These are phyloP conservation scores for Psilocybe cyanescens DNA, from an alignment of 768 basidiomycete species.

Conservation along the genomic window DNA sequence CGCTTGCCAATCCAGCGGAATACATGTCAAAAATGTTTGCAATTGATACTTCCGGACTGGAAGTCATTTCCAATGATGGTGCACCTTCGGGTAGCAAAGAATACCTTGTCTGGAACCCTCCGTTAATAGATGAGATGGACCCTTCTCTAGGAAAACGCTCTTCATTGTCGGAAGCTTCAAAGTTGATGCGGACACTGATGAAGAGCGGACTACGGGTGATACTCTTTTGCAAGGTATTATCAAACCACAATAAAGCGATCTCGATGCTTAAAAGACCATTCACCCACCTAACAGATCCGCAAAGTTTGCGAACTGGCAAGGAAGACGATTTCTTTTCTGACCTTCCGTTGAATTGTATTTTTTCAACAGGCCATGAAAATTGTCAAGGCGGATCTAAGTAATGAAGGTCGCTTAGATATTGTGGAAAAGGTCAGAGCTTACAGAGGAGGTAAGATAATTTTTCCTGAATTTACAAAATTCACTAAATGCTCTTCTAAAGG, in stretches of 20 bases:
- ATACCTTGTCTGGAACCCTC: slow-evolving; percentile 78
- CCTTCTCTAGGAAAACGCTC: slow-evolving; percentile 58
- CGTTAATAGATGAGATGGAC: slow-evolving; percentile 56
- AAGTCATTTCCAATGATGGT: slow-evolving; percentile 77
- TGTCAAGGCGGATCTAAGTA: slow-evolving; percentile 68
- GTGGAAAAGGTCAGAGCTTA: slow-evolving; percentile 79
- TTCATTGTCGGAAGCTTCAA: slow-evolving; percentile 69
- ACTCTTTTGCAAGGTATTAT: slow-evolving; percentile 80
- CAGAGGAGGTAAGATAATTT: slow-evolving; percentile 64
- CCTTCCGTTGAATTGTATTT: not conserved
- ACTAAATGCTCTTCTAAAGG: slow-evolving; percentile 39
- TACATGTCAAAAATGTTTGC: slow-evolving; percentile 84
- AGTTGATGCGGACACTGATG: slow-evolving; percentile 81
- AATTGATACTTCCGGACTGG: slow-evolving; percentile 60
- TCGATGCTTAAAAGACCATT: not conserved
- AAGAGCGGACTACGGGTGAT: slow-evolving; percentile 80
- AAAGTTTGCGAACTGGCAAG: slow-evolving; percentile 82
- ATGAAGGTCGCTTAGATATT: slow-evolving; percentile 78
- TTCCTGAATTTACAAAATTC: not conserved
- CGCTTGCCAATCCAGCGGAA: slow-evolving; percentile 72
- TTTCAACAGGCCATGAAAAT: slow-evolving; percentile 72
- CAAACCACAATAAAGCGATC: not conserved
- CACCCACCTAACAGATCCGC: slow-evolving; percentile 54
- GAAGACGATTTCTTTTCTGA: not conserved
- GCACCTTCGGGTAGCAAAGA: slow-evolving; percentile 84